Percentiles rank a stretch among this genome's conserved stretches.
Evolutionary conservation across 1,139 yeast genomes (phyloP).

Genomic region (Sugiyamaella japonica): DNA sequence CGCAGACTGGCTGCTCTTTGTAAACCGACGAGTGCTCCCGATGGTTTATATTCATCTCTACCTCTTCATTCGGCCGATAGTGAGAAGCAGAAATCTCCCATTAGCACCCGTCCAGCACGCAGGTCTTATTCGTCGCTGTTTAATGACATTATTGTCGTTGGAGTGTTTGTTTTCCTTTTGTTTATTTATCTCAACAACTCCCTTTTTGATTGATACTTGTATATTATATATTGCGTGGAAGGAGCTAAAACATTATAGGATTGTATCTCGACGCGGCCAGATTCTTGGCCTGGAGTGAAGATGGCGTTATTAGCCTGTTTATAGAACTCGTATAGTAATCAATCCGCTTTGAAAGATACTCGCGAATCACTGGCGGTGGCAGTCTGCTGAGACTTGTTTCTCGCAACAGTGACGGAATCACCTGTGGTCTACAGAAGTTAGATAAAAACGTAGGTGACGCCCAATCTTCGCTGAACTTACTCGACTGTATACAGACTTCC

Average conservation of each 20-base stretch:
- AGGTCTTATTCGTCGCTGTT: conserved; percentile 5
- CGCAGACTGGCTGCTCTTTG: neutral
- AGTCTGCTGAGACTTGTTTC: conserved; percentile 78
- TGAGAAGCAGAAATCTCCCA: conserved; percentile 4
- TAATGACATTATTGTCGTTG: conserved; percentile 4
- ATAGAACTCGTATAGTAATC: conserved; percentile 60
- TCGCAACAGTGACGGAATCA: conserved; percentile 73
- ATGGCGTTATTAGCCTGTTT: conserved; percentile 44
- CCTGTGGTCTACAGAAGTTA: conserved; percentile 46
- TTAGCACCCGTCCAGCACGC: neutral
- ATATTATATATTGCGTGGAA: neutral
- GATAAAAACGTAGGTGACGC: conserved; percentile 31
- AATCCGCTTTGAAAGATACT: conserved; percentile 67
- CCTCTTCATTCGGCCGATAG: neutral
- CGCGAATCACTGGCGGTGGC: conserved; percentile 65
- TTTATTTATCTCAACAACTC: conserved; percentile 16
- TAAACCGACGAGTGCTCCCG: neutral
- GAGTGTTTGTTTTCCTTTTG: neutral
- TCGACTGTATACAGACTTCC: conserved; percentile 85
- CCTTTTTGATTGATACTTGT: conserved; percentile 5
- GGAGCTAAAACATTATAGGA: conserved; percentile 17
- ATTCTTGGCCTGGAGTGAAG: conserved; percentile 7
- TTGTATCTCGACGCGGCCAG: conserved; percentile 12
- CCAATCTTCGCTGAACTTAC: conserved; percentile 27
- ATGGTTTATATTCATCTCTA: neutral